phyloP scores from a whole-genome alignment of 345 rosid species.

The Citrus reticulata region DNA sequence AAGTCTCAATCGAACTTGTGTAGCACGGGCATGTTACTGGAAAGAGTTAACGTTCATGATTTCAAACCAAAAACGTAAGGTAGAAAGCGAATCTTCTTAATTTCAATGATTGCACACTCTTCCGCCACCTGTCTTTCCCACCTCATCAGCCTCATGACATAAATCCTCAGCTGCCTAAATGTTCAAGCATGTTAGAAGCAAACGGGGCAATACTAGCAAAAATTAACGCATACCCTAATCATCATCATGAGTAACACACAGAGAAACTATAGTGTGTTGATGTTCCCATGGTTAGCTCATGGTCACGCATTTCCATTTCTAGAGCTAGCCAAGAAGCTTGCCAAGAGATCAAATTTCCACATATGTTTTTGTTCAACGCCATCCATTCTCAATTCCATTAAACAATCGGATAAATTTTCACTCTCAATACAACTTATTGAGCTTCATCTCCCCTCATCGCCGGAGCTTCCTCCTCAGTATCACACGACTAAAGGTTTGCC shows the following conservation, averaged over 20 bases:
- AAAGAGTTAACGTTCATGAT: not conserved
- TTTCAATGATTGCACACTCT: not conserved
- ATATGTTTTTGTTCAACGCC: conserved; percentile 37
- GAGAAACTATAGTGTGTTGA: conserved; percentile 19
- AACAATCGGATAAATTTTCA: conserved; percentile 10
- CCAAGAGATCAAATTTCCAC: conserved; percentile 19
- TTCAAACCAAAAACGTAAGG: not conserved
- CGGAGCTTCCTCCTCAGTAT: conserved; percentile 40
- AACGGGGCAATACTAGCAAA: not conserved
- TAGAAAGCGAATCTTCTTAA: not conserved
- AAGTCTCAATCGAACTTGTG: not conserved
- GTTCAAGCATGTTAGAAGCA: not conserved
- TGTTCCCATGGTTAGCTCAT: conserved; percentile 52
- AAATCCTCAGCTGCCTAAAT: not conserved
- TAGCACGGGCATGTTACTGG: too few relatives aligned
- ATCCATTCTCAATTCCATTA: conserved; percentile 18
- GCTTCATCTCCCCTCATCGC: conserved; percentile 29
- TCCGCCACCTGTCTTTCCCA: not conserved
- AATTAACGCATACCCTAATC: not conserved
- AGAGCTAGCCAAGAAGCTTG: conserved; percentile 37
- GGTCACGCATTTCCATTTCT: conserved; percentile 43
- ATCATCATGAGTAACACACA: not conserved
- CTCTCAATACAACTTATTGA: conserved; percentile 33
- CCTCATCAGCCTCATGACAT: not conserved
- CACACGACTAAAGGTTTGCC: conserved; percentile 45